Conservation (phyloP, 768 basidiomycete species). For the Suillus discolor region DNA sequence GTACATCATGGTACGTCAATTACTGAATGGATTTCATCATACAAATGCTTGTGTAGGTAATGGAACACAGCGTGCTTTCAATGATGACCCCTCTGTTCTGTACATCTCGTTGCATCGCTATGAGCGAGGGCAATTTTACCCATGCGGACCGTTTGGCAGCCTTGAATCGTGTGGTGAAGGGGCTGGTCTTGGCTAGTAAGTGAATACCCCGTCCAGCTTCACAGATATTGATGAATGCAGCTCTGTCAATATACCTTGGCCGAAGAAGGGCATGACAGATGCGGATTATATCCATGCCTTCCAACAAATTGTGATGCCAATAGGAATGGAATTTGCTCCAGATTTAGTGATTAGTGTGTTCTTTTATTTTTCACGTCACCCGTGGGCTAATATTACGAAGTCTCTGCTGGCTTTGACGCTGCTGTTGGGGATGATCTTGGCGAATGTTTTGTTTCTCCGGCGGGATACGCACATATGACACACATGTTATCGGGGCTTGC, state of each 20-base stretch:
- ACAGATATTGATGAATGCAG: conserved; percentile 41
- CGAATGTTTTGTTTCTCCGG: conserved; percentile 86
- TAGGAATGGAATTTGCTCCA: conserved; percentile 94
- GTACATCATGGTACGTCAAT: conserved; percentile 80
- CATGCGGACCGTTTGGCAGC: conserved; percentile 87
- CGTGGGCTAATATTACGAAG: conserved; percentile 42
- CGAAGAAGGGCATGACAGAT: conserved; percentile 83
- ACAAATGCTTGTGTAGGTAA: conserved; percentile 60
- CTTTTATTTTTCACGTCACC: background rate
- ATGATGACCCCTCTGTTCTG: conserved; percentile 87
- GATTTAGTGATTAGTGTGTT: conserved; percentile 92
- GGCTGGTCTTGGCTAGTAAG: conserved; percentile 83
- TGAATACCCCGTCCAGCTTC: conserved; percentile 19
- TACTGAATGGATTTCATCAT: conserved; percentile 4
- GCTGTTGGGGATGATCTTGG: conserved; percentile 92
- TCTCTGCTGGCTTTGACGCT: conserved; percentile 98
- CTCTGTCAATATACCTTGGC: conserved; percentile 97
- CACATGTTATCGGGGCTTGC: conserved; percentile 93
- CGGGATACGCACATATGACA: conserved; percentile 98
- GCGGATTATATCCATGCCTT: conserved; percentile 97
- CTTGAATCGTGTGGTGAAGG: conserved; percentile 87
- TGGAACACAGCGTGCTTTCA: conserved; percentile 95
- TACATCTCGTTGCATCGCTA: conserved; percentile 97
- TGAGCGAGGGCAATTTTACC: conserved; percentile 91
- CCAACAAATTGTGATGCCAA: conserved; percentile 94